Evolutionary conservation across 495 filamentous ascomycete genomes (phyloP).

Genomic region (Astrocystis sublimbata): DNA sequence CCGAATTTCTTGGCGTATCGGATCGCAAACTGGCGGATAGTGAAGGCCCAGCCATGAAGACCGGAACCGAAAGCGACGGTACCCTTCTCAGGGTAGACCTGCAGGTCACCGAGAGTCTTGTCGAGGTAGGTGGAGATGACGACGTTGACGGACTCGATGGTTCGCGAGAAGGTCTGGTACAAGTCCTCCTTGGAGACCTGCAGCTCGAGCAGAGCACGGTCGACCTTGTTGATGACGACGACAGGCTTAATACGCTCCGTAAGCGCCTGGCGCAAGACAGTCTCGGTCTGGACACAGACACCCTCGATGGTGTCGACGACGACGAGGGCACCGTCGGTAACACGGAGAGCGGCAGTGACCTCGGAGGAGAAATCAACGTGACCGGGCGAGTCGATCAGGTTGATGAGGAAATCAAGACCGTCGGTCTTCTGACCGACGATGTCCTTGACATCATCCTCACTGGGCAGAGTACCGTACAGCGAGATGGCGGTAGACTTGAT

Average conservation of each 20-base stretch:
- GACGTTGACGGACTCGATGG: constrained; percentile 99
- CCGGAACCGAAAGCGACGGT: constrained; percentile 99
- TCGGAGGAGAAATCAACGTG: constrained; percentile 99
- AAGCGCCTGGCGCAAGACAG: constrained; percentile 97
- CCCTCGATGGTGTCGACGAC: constrained; percentile 99
- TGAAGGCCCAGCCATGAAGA: constrained; percentile 99
- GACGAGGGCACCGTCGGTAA: constrained; percentile 98
- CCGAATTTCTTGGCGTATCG: constrained; percentile 99
- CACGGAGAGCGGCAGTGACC: constrained; percentile 98
- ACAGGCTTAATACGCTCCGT: constrained; percentile 99
- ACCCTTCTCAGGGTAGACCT: constrained; percentile 94
- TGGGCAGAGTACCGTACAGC: constrained; percentile 82
- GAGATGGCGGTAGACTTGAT: constrained; percentile 99
- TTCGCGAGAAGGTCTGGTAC: constrained; percentile 99
- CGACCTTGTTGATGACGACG: constrained; percentile 99
- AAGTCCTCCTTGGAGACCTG: constrained; percentile 98
- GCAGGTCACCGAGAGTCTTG: constrained; percentile 94
- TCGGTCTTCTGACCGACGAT: constrained; percentile 80
- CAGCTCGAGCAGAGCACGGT: constrained; percentile 97
- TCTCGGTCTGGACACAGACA: constrained; percentile 99
- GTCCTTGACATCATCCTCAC: constrained; percentile 91
- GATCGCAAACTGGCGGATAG: constrained; percentile 94
- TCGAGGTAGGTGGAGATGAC: constrained; percentile 99
- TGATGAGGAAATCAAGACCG: constrained; percentile 96
- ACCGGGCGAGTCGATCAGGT: constrained; percentile 99